Conservation (phyloP, 2,329 filamentous ascomycete species). For the Conoideocrella luteorostrata region DNA sequence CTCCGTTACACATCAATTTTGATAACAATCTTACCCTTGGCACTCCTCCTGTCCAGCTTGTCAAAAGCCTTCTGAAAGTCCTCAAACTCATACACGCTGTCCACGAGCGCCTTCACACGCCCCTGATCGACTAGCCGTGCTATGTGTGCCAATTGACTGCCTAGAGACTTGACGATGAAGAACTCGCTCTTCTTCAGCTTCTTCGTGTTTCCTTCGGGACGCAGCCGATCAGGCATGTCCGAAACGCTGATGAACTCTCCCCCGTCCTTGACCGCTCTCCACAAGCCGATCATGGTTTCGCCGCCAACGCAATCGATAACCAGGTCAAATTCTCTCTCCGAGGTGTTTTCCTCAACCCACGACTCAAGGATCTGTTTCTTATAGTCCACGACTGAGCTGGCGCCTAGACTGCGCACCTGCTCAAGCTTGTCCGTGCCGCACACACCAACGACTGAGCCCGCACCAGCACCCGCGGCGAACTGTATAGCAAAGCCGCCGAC, state of each 20-base stretch:
- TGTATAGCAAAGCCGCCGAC: conserved; percentile 35
- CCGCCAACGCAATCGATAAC: conserved; percentile 33
- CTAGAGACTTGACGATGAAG: conserved; percentile 31
- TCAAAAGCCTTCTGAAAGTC: conserved; percentile 32
- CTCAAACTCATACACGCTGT: conserved; percentile 32
- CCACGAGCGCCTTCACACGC: conserved; percentile 26
- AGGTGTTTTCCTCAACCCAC: conserved; percentile 24
- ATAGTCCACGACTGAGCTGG: conserved; percentile 32
- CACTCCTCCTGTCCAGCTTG: conserved; percentile 25
- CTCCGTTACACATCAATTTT: conserved; percentile 18
- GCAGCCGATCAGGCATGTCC: conserved; percentile 21
- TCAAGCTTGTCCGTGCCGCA: conserved; percentile 23
- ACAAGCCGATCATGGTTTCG: conserved; percentile 23
- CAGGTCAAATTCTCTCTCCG: conserved; percentile 23
- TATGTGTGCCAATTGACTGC: conserved; percentile 28
- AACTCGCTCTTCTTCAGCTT: conserved; percentile 23
- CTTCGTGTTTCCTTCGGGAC: conserved; percentile 23
- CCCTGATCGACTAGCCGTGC: conserved; percentile 26
- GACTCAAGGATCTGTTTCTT: conserved; percentile 20
- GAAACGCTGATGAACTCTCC: conserved; percentile 28
- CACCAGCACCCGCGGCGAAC: conserved; percentile 28
- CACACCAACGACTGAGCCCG: conserved; percentile 28
- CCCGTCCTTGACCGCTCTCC: conserved; percentile 27
- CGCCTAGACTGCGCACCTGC: conserved; percentile 25
- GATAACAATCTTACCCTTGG: conserved; percentile 34